These are phyloP conservation scores for Cladosporium sp. DNA, from an alignment of 2,329 filamentous ascomycete genomes.

Conservation along the genomic window DNA sequence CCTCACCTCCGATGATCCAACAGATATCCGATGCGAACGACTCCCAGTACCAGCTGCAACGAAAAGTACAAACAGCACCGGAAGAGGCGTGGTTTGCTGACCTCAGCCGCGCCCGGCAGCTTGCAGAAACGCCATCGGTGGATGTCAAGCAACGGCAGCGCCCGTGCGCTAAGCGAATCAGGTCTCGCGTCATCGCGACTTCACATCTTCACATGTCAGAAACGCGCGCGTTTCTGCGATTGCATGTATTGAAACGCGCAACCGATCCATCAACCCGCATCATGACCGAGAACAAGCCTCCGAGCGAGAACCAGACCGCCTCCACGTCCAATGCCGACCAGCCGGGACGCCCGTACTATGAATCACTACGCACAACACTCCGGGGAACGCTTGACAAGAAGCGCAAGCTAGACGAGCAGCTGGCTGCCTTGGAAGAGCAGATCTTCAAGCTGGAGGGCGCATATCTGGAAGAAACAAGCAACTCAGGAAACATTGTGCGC, in stretches of 20 bases:
- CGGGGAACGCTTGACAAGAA: slow-evolving; percentile 62
- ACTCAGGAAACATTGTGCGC: slow-evolving; percentile 87
- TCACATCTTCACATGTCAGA: not conserved
- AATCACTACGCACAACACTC: slow-evolving; percentile 62
- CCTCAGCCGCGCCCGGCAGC: too few species aligned
- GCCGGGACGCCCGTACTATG: slow-evolving; percentile 56
- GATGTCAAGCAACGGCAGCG: too few species aligned
- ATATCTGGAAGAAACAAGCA: slow-evolving; percentile 84
- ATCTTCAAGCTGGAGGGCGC: slow-evolving; percentile 78
- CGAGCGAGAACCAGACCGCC: slow-evolving; percentile 18
- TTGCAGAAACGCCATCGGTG: too few species aligned
- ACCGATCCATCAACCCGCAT: not conserved
- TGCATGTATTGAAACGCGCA: too few species aligned
- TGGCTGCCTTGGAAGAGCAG: slow-evolving; percentile 59
- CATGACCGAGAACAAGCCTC: slow-evolving; percentile 46
- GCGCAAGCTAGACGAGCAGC: slow-evolving; percentile 50
- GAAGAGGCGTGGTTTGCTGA: too few species aligned
- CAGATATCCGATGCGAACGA: too few species aligned
- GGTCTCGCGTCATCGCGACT: too few species aligned
- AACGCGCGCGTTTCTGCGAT: not conserved
- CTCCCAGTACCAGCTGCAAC: too few species aligned
- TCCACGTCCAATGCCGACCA: slow-evolving; percentile 37
- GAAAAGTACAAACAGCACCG: too few species aligned
- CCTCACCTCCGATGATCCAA: too few species aligned
- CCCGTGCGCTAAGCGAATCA: too few species aligned